Base-by-base conservation (phyloP, 768 basidiomycete species). In the Tylopilus plumbeoviolaceoides region DNA sequence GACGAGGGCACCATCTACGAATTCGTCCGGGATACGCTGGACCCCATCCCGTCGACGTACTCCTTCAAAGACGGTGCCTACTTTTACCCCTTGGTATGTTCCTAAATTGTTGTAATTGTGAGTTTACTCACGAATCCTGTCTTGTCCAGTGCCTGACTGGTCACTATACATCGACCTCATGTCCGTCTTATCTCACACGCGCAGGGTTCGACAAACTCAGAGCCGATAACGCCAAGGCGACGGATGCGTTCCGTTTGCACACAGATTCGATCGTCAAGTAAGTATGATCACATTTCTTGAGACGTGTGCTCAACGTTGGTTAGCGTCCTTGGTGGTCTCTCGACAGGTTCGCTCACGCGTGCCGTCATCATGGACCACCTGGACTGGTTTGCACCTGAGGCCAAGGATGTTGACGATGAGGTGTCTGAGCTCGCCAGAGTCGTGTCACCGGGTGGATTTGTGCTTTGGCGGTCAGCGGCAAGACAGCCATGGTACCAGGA, bases 301-400 rank as follows among this genome's bases (percentile, higher is more conserved):
- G 17, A 8, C 44, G 10, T 6, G 14, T 15, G 20, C 33, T 45
- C 7, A 42, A 15, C n/a, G 8, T 27, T 28, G 35, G 6, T 7
- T 14, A 80, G 77, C 52, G 80, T 79, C 11, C 66, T 80, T 12
- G 66, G 59, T 21, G 78, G 76, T 11, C 72, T 80, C 17, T 69
- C 66, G 1, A 56, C 69, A n/a, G 70, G 70, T 30, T 79, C 78
- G 7, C 72, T 87, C 42, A 87, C 83, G 31, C 78, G 83, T 25
- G 78, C 80, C 11, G 76, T 87, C 27, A 73, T 87, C 51, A 88
- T 88, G 87, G 87, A 89, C 65, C 82, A 83, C 45, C 73, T 86
- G 45, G 83, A 84, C 58, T 82, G 78, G 75, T 79, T 82, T 48
- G 57, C 74, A 0, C 80, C 80, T 0, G 74, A 76, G 4, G 72